Evolutionary conservation across 768 basidiomycete genomes (phyloP).

Genomic region (Termitomyces sp.): DNA sequence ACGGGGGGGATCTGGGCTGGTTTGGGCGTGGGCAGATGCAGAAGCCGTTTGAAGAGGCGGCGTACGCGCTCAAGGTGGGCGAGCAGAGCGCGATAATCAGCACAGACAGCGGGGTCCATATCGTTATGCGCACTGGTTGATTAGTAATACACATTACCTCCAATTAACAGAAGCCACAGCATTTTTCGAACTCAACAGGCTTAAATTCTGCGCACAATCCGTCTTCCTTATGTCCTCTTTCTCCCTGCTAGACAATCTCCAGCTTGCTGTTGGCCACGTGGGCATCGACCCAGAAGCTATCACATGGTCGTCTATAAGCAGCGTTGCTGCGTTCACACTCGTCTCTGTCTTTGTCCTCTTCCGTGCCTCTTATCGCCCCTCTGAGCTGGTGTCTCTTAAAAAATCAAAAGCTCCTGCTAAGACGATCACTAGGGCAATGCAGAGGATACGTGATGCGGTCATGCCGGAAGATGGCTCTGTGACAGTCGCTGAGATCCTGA

Average conservation of each 20-base stretch:
- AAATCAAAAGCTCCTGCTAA: not conserved
- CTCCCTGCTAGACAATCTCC: conserved; percentile 8
- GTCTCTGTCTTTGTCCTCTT: conserved; percentile 7
- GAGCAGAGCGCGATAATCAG: conserved; percentile 78
- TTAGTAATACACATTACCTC: not conserved
- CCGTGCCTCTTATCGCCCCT: conserved; percentile 1
- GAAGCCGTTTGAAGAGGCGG: conserved; percentile 91
- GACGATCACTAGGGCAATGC: not conserved
- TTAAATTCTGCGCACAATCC: not conserved
- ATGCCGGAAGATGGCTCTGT: conserved; percentile 25
- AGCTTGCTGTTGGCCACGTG: conserved; percentile 4
- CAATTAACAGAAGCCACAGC: not conserved
- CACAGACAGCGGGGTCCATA: conserved; percentile 93
- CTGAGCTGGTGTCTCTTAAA: not conserved
- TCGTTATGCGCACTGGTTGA: conserved; percentile 85
- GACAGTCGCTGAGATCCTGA: conserved; percentile 49
- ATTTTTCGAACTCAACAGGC: not conserved
- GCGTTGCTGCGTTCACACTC: conserved; percentile 1
- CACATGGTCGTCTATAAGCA: conserved; percentile 9
- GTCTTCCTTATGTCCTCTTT: not conserved
- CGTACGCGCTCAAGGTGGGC: conserved; percentile 66
- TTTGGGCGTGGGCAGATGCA: conserved; percentile 93
- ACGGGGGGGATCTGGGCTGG: conserved; percentile 83
- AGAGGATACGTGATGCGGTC: conserved; percentile 2
- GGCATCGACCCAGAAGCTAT: not conserved